These are phyloP conservation scores for Pseudogymnoascus sp. DNA, from an alignment of 2,329 filamentous ascomycete species.

Conservation along the genomic window DNA sequence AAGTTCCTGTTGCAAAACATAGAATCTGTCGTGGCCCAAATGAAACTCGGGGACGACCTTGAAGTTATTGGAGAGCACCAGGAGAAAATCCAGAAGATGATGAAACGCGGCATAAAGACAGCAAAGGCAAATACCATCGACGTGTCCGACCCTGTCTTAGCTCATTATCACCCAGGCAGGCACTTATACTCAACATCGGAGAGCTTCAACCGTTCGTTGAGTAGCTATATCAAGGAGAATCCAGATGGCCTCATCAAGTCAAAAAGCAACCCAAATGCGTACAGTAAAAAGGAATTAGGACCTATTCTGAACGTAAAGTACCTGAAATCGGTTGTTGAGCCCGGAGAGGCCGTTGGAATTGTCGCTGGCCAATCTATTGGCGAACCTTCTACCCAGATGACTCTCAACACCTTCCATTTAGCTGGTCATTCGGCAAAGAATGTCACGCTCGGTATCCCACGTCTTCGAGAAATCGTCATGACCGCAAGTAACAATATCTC, in stretches of 20 bases:
- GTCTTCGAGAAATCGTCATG: constrained; percentile 96
- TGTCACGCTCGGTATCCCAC: constrained; percentile 96
- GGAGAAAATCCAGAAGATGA: constrained; percentile 53
- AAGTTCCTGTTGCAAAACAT: constrained; percentile 84
- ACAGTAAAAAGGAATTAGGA: constrained; percentile 43
- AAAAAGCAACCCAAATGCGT: constrained; percentile 31
- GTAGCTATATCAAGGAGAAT: constrained; percentile 72
- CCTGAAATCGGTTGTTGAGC: constrained; percentile 81
- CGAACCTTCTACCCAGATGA: constrained; percentile 98
- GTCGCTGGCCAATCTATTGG: constrained; percentile 94
- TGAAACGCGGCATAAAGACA: constrained; percentile 74
- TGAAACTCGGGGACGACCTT: constrained; percentile 54
- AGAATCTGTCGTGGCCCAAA: constrained; percentile 66
- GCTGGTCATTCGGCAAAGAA: constrained; percentile 97
- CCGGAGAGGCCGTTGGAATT: constrained; percentile 93
- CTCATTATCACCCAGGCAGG: constrained; percentile 65
- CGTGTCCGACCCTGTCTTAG: constrained; percentile 60
- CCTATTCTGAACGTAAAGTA: constrained; percentile 87
- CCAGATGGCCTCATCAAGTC: constrained; percentile 50
- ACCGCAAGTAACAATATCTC: constrained; percentile 84
- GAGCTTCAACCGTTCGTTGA: constrained; percentile 65
- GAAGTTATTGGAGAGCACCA: constrained; percentile 60
- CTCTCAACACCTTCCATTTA: constrained; percentile 98
- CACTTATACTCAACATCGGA: constrained; percentile 85
- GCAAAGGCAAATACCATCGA: constrained; percentile 48